These are phyloP conservation scores for Pichia kudriavzevii DNA, from an alignment of 1,139 yeast species.

Conservation along the genomic window DNA sequence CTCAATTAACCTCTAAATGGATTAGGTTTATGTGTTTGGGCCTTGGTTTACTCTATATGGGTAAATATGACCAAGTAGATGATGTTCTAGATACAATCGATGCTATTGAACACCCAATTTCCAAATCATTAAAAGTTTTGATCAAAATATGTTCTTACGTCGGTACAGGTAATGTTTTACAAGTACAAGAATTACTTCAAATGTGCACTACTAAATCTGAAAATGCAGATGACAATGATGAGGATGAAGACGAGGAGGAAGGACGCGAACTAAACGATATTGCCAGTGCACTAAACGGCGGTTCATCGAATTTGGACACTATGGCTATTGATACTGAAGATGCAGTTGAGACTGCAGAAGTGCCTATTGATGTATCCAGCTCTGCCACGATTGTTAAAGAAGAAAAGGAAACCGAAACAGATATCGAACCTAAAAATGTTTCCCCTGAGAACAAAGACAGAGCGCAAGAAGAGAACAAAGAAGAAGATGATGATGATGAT, in stretches of 20 bases:
- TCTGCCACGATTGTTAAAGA: constrained; percentile 3
- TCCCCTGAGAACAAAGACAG: constrained; percentile 18
- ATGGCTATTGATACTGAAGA: constrained; percentile 9
- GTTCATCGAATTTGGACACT: too few relatives aligned
- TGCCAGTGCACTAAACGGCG: too few relatives aligned
- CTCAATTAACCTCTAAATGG: constrained; percentile 79
- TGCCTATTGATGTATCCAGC: constrained; percentile 7
- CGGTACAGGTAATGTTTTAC: constrained; percentile 96
- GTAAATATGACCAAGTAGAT: constrained; percentile 91
- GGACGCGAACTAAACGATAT: constrained; percentile 6
- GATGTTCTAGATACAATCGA: constrained; percentile 91
- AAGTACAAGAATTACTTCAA: constrained; percentile 84
- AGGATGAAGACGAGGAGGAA: constrained; percentile 36
- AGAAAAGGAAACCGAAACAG: constrained; percentile 5
- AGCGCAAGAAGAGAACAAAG: constrained; percentile 23
- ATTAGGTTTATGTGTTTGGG: constrained; percentile 88
- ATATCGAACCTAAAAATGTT: constrained; percentile 4
- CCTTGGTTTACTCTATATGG: constrained; percentile 84
- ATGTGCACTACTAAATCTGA: constrained; percentile 59
- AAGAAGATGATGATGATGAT: constrained; percentile 26
- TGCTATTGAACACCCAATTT: constrained; percentile 93
- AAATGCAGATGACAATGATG: constrained; percentile 40
- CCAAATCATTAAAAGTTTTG: constrained; percentile 80
- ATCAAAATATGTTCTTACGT: constrained; percentile 94
- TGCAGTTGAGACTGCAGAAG: constrained; percentile 11